A percentile compares a stretch with the other conserved stretches of the same genome.
Conservation (phyloP, 208 protist genomes). For the Trypanosoma platydactyli region DNA sequence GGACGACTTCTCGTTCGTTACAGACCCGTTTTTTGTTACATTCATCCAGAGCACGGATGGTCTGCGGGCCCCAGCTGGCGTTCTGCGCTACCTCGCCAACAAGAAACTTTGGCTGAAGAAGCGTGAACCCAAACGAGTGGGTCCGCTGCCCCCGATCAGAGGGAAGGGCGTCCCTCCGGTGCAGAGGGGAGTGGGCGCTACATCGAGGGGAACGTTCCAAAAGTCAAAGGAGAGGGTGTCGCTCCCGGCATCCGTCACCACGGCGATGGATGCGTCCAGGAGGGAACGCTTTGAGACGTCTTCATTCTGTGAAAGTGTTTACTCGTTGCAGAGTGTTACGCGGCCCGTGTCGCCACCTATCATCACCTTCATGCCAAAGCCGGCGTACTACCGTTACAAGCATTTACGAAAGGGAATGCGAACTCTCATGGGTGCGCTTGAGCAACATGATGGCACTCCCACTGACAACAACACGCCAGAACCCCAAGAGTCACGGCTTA, state of each 20-base stretch:
- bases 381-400: slow-evolving; percentile 26
- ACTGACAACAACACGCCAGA: neutral
- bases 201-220: neutral
- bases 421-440: slow-evolving; percentile 12
- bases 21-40: slow-evolving; percentile 7
- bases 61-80: neutral
- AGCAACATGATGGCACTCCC: neutral
- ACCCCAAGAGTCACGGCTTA: neutral
- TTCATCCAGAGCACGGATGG: slow-evolving; percentile 13
- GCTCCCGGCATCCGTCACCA: neutral
- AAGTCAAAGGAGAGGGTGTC: neutral
- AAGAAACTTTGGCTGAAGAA: too few relatives aligned
- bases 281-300: slow-evolving; percentile 5
- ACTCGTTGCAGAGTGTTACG: neutral
- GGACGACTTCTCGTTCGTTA: slow-evolving; percentile 24
- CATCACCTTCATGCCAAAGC: slow-evolving; percentile 20
- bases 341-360: neutral
- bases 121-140: neutral
- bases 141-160: slow-evolving; percentile 3
- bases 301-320: neutral
- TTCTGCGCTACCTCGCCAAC: neutral
- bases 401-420: slow-evolving; percentile 25
- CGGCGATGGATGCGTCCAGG: slow-evolving; percentile 3
- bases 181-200: too few relatives aligned
- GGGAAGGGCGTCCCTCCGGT: neutral